These are phyloP conservation scores for Triglochin maritima DNA, from an alignment of 106 monocot species.

Conservation along the genomic window DNA sequence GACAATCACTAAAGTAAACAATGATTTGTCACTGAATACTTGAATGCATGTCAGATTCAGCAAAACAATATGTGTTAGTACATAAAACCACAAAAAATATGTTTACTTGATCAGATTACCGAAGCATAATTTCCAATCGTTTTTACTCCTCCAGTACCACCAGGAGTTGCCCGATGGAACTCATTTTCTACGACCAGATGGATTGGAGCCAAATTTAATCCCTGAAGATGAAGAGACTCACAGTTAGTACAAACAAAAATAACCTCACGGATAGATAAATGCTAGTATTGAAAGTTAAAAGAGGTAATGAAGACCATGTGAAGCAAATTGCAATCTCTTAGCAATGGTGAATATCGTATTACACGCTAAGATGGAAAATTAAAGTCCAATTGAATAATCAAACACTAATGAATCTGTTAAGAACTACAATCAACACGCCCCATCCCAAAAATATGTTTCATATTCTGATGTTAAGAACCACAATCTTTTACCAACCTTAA, in stretches of 20 bases:
- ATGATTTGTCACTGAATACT: no score
- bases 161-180: constrained; percentile 41
- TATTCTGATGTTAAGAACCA: no score
- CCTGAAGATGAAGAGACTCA: constrained; percentile 18
- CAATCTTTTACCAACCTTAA: constrained; percentile 41
- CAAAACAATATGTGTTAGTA: neutral
- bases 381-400: no score
- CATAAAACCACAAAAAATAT: neutral
- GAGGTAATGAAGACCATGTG: no score
- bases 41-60: neutral
- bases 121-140: constrained; percentile 54
- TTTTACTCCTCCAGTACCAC: constrained; percentile 59
- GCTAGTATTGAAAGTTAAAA: neutral
- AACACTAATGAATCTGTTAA: no score
- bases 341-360: no score
- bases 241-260: neutral
- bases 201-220: constrained; percentile 36
- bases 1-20: no score
- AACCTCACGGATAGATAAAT: neutral
- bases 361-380: no score
- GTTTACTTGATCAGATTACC: constrained; percentile 15
- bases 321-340: no score
- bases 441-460: no score
- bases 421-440: no score
- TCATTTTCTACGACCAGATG: constrained; percentile 36